Evolutionary conservation across 352 stramenopile species (phyloP), one percentile per base, ranked within the genome.

Genomic region (Globisporangium cylindrosporum): DNA sequence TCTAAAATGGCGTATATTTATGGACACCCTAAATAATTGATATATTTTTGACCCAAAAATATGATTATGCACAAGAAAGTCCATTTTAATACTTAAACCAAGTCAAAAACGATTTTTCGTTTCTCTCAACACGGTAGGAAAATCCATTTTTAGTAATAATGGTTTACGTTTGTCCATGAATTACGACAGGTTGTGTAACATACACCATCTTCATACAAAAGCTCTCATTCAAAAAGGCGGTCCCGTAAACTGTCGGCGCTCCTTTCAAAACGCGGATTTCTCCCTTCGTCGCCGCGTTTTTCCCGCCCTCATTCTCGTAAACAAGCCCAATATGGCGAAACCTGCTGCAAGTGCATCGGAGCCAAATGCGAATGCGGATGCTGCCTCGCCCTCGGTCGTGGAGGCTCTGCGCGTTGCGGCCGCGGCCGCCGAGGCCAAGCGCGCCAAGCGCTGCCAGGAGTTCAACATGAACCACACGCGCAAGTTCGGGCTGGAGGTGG

Each of bases 401-500:
- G 56, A 62, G 56, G 56, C 32, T n/a, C 32, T 49, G 32, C 56
- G 56, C 32, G n/a, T 62, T 10, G 29, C 29, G 20, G 60, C 48
- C 7, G 41, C 29, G 48, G 36, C 59, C 8, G 49, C 68, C 46
- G 77, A 75, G 34, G 70, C 76, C 38, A 79, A 81, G 71, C 75
- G 68, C n/a, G 75, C 62, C 53, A 73, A 76, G 67, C 72, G 71
- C 27, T 22, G n/a, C 46, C 15, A 27, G 4, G 60, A 58, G 18
- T 66, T 66, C 43, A 66, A 66, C 29, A 9, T 58, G 38, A 49
- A 63, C 1, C 83, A 91, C 64, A 78, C 78, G 61, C 78, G 81
- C 55, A 80, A 80, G 61, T 91, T 86, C 63, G 83, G 72, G 3
- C 72, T 91, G 29, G 68, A 76, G 43, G 74, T 83, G 3, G 77